These are phyloP conservation scores for Cardamine chenopodiifolia DNA, from an alignment of 345 rosid species.

Conservation along the genomic window DNA sequence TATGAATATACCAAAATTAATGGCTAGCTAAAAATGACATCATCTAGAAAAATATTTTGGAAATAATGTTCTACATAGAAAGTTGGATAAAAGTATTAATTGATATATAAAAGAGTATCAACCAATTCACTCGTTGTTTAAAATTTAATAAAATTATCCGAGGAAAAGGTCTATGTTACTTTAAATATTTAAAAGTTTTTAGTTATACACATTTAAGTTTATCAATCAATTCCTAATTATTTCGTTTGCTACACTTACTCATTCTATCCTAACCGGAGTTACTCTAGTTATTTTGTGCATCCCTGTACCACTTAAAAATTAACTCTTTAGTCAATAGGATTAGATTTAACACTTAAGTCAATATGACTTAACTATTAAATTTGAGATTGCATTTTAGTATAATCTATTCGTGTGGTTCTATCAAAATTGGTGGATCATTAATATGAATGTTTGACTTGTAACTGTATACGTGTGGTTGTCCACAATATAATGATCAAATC, in stretches of 20 bases:
- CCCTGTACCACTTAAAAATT: neutral
- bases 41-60: no score
- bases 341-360: neutral
- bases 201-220: no score
- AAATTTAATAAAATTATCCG: no score
- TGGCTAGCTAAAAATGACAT: no score
- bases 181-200: no score
- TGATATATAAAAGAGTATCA: no score
- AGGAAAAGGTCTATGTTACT: no score
- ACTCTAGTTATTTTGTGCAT: neutral
- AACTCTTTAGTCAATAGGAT: neutral
- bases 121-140: no score
- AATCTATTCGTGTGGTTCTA: neutral
- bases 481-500: constrained; percentile 23
- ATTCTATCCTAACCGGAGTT: neutral
- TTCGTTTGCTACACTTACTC: neutral
- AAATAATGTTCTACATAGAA: no score
- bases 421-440: constrained; percentile 15
- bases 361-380: neutral
- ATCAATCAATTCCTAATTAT: neutral
- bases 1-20: no score
- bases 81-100: no score
- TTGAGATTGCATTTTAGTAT: constrained; percentile 13
- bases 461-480: constrained; percentile 43
- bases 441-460: constrained; percentile 42